Evolutionary conservation across 345 rosid species (phyloP).

Genomic region (Rubroshorea leprosula): DNA sequence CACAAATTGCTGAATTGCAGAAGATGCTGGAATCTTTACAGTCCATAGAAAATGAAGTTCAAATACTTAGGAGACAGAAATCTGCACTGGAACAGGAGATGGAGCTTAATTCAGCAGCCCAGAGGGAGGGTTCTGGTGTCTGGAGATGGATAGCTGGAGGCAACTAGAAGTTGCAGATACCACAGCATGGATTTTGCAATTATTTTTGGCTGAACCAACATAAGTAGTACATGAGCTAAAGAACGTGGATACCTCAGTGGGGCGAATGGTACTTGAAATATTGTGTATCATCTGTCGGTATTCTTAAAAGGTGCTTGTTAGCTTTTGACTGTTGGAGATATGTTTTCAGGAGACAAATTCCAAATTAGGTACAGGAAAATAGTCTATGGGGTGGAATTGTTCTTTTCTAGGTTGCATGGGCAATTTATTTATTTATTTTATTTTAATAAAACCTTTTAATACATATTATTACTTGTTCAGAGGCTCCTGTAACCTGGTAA

Average conservation of each 20-base stretch:
- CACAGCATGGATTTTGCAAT: neutral
- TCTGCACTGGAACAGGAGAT: conserved; percentile 55
- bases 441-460: neutral
- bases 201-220: too few relatives aligned
- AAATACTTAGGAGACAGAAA: conserved; percentile 73
- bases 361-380: neutral
- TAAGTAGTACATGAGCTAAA: too few relatives aligned
- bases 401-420: conserved; percentile 1
- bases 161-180: conserved; percentile 15
- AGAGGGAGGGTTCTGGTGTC: conserved; percentile 71
- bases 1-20: conserved; percentile 83
- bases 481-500: neutral
- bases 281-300: neutral
- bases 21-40: conserved; percentile 72
- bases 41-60: conserved; percentile 74
- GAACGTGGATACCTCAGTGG: too few relatives aligned
- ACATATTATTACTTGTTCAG: neutral
- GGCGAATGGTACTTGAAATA: neutral
- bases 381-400: conserved; percentile 7
- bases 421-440: neutral
- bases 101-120: conserved; percentile 39
- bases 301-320: neutral
- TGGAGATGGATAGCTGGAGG: conserved; percentile 70
- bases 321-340: neutral
- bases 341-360: too few relatives aligned